Evolutionary conservation across 495 filamentous ascomycete genomes (phyloP).

Genomic region (Penicillium egyptiacum): DNA sequence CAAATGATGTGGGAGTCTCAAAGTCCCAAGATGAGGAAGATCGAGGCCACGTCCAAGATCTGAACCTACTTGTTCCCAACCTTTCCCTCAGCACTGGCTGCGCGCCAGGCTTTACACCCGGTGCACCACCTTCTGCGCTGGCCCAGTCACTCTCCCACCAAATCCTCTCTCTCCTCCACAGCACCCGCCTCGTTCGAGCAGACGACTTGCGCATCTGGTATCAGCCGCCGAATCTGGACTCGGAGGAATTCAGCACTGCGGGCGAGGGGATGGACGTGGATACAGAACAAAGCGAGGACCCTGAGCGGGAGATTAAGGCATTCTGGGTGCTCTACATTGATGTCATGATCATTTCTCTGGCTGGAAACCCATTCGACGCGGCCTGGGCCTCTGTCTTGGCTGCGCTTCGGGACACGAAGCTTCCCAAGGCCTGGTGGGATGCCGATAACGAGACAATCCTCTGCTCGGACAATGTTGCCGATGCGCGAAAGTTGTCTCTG

Average conservation of each 20-base stretch:
- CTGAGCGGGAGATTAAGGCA: conserved; percentile 61
- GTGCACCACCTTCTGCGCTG: conserved; percentile 71
- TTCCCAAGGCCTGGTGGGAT: conserved; percentile 88
- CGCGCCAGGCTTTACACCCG: conserved; percentile 79
- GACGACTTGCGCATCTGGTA: conserved; percentile 71
- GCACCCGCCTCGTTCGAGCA: conserved; percentile 58
- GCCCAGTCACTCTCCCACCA: conserved; percentile 83
- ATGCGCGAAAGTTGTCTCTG: conserved; percentile 54
- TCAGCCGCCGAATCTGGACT: conserved; percentile 46
- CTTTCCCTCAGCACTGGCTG: conserved; percentile 87
- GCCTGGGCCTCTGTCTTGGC: conserved; percentile 83
- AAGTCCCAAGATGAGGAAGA: conserved; percentile 41
- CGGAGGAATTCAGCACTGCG: conserved; percentile 40
- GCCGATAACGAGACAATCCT: conserved; percentile 73
- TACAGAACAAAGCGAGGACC: conserved; percentile 17
- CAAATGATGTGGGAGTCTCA: conserved; percentile 13
- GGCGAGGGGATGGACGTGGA: conserved; percentile 49
- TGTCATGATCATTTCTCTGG: conserved; percentile 82
- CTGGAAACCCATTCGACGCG: conserved; percentile 87
- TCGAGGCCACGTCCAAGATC: conserved; percentile 54
- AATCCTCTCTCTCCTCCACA: conserved; percentile 71
- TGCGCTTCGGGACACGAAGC: conserved; percentile 72
- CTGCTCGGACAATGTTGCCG: conserved; percentile 59
- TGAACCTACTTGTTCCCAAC: conserved; percentile 86
- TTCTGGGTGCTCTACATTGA: conserved; percentile 97